Base-by-base conservation (phyloP, 2,329 filamentous ascomycete species). In the Fusarium sacchari region DNA sequence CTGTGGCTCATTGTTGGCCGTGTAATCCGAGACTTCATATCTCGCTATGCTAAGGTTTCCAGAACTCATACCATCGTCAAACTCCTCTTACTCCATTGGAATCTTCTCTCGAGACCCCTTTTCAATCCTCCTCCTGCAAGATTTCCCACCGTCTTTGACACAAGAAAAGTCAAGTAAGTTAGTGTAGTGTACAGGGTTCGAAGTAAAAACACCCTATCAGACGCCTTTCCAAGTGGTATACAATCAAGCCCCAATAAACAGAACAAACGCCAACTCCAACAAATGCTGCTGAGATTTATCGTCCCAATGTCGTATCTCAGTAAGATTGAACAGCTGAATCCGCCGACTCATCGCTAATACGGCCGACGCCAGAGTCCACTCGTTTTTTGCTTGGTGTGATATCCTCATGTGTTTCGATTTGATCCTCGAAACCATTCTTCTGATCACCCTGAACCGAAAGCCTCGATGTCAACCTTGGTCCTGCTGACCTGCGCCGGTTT, bases 361-460 rank as follows among this genome's bases (percentile, higher is more conserved):
- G 78, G 3, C 78, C 81, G 26, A 82, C 73, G 1, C 81, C 80
- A 34, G 81, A 82, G 60, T 82, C 81, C 20, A 79, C 78, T 28
- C 80, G 75, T 66, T 79, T 79, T 72, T 81, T 81, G 36, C 46
- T 69, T 7, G 74, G 63, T n/a, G 69, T 69, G 32, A 71, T 61
- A 28, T 76, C 66, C 40, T 73, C 70, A 39, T 46, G 61, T 14
- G 59, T 50, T 26, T 78, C 76, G 26, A 72, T 60, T 18, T 62
- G 57, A 20, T 71, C 74, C 42, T 74, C 76, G 24, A 76, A 63
- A 8, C 64, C 73, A 42, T 56, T 65, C 37, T 72, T 72, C 24
- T 71, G 70, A 47, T 78, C 72, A 18, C 71, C 74, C 24, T 76
- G 74, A n/a, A 69, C 71, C 9, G 67, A 53, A n/a, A 75, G 40